phyloP scores from a whole-genome alignment of 1,284 basidiomycete species.

The Pascua sp. region DNA sequence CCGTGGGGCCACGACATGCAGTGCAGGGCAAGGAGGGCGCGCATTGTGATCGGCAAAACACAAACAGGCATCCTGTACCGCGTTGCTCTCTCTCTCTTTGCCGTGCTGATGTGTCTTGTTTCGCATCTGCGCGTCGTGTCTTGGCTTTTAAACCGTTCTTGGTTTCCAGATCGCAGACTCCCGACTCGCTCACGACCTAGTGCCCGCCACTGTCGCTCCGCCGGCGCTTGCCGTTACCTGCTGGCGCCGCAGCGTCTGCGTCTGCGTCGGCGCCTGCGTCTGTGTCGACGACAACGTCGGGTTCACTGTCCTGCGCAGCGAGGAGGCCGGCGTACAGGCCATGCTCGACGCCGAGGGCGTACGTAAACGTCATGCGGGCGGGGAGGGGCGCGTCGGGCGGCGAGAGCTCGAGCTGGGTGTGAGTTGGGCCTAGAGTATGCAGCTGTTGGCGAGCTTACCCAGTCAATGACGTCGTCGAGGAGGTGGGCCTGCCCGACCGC shows the following conservation, averaged over 20 bases:
- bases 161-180: neutral
- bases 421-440: constrained; percentile 1
- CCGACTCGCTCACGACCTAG: constrained; percentile 8
- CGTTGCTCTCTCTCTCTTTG: too few species aligned
- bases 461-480: constrained; percentile 81
- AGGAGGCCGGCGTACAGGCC: constrained; percentile 55
- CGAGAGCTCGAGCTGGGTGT: constrained; percentile 60
- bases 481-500: constrained; percentile 87
- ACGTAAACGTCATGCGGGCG: constrained; percentile 71
- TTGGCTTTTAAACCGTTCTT: neutral
- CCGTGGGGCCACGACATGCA: too few species aligned
- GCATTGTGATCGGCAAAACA: too few species aligned
- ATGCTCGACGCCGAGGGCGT: constrained; percentile 76
- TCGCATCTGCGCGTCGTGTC: neutral
- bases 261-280: neutral
- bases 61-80: too few species aligned
- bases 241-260: constrained; percentile 3
- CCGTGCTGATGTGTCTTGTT: too few species aligned
- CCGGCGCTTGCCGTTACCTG: constrained; percentile 2
- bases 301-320: neutral
- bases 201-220: constrained; percentile 5
- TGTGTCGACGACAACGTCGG: neutral
- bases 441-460: constrained; percentile 54
- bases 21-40: too few species aligned
- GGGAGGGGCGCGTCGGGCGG: constrained; percentile 50